Percentiles rank a stretch among this genome's conserved stretches.
Evolutionary conservation across 345 rosid species (phyloP).

Genomic region (Rhodamnia argentea): DNA sequence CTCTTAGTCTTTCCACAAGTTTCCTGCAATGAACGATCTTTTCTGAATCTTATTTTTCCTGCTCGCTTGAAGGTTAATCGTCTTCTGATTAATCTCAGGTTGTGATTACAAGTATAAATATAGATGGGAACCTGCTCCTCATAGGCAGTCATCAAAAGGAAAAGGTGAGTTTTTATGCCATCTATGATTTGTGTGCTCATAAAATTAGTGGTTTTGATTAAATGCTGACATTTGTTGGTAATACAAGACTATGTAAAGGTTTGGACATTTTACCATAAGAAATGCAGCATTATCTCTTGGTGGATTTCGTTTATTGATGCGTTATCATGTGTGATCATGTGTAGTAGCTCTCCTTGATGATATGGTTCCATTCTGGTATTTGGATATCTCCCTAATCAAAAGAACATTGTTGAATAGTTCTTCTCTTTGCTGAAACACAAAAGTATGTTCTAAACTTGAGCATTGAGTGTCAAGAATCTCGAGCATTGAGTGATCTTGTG

Average conservation of each 20-base stretch:
- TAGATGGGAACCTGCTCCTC: slow-evolving; percentile 66
- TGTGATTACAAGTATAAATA: slow-evolving; percentile 85
- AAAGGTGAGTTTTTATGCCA: slow-evolving; percentile 35
- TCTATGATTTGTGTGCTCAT: background rate
- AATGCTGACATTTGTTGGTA: background rate
- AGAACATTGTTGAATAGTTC: background rate
- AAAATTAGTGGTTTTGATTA: background rate
- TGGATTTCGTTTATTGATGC: background rate
- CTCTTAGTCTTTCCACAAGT: background rate
- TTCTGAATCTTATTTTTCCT: background rate
- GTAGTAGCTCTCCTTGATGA: background rate
- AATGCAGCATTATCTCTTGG: background rate
- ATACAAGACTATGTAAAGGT: background rate
- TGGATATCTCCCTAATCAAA: background rate
- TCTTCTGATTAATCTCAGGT: slow-evolving; percentile 40
- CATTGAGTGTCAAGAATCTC: background rate
- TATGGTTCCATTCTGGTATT: background rate
- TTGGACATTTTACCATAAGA: background rate
- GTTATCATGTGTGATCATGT: background rate
- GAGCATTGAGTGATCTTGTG: background rate
- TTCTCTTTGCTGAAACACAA: background rate
- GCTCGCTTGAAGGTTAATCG: background rate
- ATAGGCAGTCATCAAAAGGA: slow-evolving; percentile 92
- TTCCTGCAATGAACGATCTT: background rate
- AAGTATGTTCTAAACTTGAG: background rate